Conservation (phyloP, 2,329 filamentous ascomycete genomes). For the Alternaria angustiovoidea region DNA sequence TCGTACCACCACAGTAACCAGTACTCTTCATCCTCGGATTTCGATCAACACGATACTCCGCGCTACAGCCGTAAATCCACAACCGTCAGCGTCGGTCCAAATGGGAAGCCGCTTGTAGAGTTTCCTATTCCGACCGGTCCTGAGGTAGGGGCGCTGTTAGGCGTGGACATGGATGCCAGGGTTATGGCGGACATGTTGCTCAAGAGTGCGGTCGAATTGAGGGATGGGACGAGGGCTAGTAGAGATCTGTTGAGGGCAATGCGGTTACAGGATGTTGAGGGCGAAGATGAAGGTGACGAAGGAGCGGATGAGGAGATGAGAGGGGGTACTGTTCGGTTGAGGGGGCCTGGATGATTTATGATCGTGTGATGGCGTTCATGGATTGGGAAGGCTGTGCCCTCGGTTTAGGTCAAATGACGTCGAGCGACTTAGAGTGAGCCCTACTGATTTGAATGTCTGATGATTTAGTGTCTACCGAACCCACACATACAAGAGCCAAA, state of each 20-base stretch:
- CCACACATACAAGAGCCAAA: background rate
- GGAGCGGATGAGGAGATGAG: conserved; percentile 10
- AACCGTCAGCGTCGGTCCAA: conserved; percentile 39
- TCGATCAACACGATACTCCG: conserved; percentile 20
- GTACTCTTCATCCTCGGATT: conserved; percentile 30
- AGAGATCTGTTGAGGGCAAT: conserved; percentile 44
- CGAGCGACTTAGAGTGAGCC: background rate
- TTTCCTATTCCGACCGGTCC: conserved; percentile 45
- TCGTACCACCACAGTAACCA: conserved; percentile 25
- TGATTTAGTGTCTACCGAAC: background rate
- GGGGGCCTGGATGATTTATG: background rate
- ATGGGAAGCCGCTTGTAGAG: conserved; percentile 44
- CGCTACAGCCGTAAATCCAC: conserved; percentile 25
- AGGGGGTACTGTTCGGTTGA: conserved; percentile 17
- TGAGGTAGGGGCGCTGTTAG: conserved; percentile 37
- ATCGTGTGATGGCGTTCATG: background rate
- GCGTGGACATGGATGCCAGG: conserved; percentile 25
- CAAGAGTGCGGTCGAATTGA: conserved; percentile 41
- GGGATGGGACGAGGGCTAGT: conserved; percentile 40
- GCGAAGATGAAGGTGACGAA: conserved; percentile 11
- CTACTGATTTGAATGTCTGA: background rate
- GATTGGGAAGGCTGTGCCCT: background rate
- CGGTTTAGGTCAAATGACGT: background rate
- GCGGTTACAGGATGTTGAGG: conserved; percentile 38
- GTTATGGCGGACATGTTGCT: conserved; percentile 39